A percentile compares a stretch with the other conserved stretches of the same genome.
Evolutionary conservation across 129 eudicot species (phyloP).

Genomic region (Gnaphalium uliginosum): DNA sequence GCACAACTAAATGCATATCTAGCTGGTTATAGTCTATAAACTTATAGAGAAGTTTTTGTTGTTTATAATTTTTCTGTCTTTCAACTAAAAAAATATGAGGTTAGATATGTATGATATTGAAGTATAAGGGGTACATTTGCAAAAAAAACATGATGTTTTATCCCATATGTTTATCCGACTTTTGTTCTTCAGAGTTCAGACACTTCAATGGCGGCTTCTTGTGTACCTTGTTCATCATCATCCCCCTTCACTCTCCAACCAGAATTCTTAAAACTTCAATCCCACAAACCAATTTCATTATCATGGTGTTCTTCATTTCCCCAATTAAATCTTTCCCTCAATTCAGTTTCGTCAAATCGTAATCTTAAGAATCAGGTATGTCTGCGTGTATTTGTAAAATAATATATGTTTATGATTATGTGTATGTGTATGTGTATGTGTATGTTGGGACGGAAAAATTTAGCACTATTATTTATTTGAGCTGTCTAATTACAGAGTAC

Average conservation of each 20-base stretch:
- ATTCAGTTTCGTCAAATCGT: constrained; percentile 34
- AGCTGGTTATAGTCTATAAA: no score
- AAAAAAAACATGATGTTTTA: background rate
- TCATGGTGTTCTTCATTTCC: constrained; percentile 71
- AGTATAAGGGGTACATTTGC: constrained; percentile 1
- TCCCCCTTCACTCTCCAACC: constrained; percentile 42
- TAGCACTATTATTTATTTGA: background rate
- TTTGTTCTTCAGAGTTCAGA: background rate
- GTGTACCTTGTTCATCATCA: constrained; percentile 21
- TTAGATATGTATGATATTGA: background rate
- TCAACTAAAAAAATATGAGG: background rate
- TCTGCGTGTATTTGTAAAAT: background rate
- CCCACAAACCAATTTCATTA: constrained; percentile 46
- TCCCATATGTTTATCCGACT: constrained; percentile 16
- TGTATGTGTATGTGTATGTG: no score
- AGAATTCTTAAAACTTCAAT: constrained; percentile 25
- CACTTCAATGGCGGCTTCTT: constrained; percentile 32
- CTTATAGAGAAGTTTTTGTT: no score
- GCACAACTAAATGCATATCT: no score
- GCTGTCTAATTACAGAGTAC: background rate
- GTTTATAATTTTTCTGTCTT: no score
- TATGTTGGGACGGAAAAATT: background rate
- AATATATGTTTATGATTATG: background rate
- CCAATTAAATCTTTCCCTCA: constrained; percentile 41
- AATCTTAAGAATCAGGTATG: constrained; percentile 46